A percentile compares a stretch with the other conserved stretches of the same genome.
Conservation (phyloP, 352 stramenopile genomes). For the Hyaloperonospora arabidopsidis region DNA sequence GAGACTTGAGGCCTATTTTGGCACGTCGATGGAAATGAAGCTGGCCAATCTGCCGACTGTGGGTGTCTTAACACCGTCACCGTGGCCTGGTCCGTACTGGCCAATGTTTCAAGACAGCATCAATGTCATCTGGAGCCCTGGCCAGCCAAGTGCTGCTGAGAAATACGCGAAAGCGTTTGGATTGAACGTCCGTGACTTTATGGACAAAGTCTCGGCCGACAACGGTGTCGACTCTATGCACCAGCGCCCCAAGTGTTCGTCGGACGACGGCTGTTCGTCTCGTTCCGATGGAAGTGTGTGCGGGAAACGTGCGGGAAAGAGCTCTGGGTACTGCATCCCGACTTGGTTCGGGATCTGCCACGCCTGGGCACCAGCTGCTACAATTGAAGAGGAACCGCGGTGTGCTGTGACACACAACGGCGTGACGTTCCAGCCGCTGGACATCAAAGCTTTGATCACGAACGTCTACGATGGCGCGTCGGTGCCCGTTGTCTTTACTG, state of each 20-base stretch:
- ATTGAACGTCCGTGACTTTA: slow-evolving; percentile 30
- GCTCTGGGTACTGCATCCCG: slow-evolving; percentile 31
- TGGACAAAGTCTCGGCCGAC: slow-evolving; percentile 28
- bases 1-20: slow-evolving; percentile 25
- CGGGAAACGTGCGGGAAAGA: too few species aligned
- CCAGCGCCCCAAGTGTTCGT: not conserved
- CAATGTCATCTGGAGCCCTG: slow-evolving; percentile 32
- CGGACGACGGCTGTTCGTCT: not conserved
- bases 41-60: slow-evolving; percentile 19
- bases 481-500: slow-evolving; percentile 35
- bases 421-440: slow-evolving; percentile 40
- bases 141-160: slow-evolving; percentile 23
- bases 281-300: too few species aligned
- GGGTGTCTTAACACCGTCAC: slow-evolving; percentile 7
- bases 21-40: slow-evolving; percentile 20
- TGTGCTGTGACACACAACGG: slow-evolving; percentile 40
- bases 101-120: slow-evolving; percentile 58
- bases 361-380: slow-evolving; percentile 35
- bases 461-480: slow-evolving; percentile 32
- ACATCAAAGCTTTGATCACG: slow-evolving; percentile 44
- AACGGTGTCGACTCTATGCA: slow-evolving; percentile 25
- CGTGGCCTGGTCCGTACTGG: slow-evolving; percentile 57
- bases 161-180: slow-evolving; percentile 50
- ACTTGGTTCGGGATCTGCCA: slow-evolving; percentile 50
- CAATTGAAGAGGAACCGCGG: slow-evolving; percentile 34